Evolutionary conservation across 495 filamentous ascomycete species (phyloP), one percentile per base, ranked within the genome.

Genomic region (Cercophora sp.): DNA sequence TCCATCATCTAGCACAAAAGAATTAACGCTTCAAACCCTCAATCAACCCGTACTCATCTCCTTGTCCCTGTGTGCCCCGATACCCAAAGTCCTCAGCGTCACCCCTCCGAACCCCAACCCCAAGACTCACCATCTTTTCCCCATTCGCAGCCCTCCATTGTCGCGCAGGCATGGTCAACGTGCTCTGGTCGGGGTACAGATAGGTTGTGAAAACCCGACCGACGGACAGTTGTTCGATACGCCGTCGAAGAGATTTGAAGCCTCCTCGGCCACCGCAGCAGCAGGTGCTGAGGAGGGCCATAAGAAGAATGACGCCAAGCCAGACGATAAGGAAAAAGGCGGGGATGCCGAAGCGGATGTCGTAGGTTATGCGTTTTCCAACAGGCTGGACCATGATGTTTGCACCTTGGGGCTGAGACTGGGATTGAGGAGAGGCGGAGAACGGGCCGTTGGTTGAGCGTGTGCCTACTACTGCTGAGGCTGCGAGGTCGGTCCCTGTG

Each of bases 131-230:
- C 13, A 27, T 47, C 26, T 47, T 47, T 16, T 32, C 13, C 2
- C 44, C 44, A 34, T 47, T 47, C 25, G 44, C 20, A 8, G 10
- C 24, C 26, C 44, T 16, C 44, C 44, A 47, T 9, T 47, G 44
- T 27, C 25, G 20, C 25, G 44, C 44, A n/a, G 26, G 44, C 44
- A 47, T 47, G 13, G 44, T 47, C 16, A 47, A 27, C 2, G 25
- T 47, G 26, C 44, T 47, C 26, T 47, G 26, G 16, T 47, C 18
- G 13, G 44, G 44, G 25, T 47, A 34, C 44, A 47, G 22, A 20
- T 32, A 47, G 13, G 44, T 47, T 22, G 44, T 47, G 10, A 47
- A 34, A n/a, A 47, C 44, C 15, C 44, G 44, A 9, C 44, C 44
- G 6, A 47, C 44, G 26, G 44, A 47, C 26, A 47, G 16, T 27